phyloP scores from a whole-genome alignment of 2,329 filamentous ascomycete genomes.

The Trichoderma afroharzianum region DNA sequence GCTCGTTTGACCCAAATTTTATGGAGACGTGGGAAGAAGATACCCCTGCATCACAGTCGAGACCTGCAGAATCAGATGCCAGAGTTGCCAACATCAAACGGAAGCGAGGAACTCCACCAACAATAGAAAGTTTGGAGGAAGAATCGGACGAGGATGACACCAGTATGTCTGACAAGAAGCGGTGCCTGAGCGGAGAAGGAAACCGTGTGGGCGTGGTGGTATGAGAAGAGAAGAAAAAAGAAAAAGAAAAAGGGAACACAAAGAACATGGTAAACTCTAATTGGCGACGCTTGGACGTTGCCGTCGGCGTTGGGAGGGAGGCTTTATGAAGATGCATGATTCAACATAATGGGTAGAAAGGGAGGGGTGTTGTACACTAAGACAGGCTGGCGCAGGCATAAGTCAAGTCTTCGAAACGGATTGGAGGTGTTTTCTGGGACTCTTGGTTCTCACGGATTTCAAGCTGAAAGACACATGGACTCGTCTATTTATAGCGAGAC shows the following conservation, averaged over 20 bases:
- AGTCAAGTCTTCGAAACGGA: not conserved
- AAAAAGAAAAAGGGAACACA: not conserved
- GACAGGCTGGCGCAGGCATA: not conserved
- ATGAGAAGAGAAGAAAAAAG: constrained; percentile 17
- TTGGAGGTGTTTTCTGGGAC: not conserved
- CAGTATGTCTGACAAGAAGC: constrained; percentile 31
- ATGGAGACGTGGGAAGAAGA: constrained; percentile 47
- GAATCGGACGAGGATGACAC: constrained; percentile 33
- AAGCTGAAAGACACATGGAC: not conserved
- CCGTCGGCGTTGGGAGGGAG: not conserved
- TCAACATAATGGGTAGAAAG: not conserved
- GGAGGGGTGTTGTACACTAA: not conserved
- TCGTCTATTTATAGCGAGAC: not conserved
- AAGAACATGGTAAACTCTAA: not conserved
- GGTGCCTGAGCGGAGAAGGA: constrained; percentile 29
- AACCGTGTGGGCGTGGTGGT: constrained; percentile 31
- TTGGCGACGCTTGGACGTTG: not conserved
- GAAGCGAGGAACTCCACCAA: constrained; percentile 35
- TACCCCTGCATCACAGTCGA: not conserved
- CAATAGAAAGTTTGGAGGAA: constrained; percentile 41
- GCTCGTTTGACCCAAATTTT: constrained; percentile 35
- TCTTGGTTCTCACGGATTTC: not conserved
- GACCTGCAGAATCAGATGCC: constrained; percentile 26
- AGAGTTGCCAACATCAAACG: constrained; percentile 25
- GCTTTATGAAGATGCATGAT: constrained; percentile 5